phyloP scores from a whole-genome alignment of 139 green algal genomes.

The Coccomyxa sp. region DNA sequence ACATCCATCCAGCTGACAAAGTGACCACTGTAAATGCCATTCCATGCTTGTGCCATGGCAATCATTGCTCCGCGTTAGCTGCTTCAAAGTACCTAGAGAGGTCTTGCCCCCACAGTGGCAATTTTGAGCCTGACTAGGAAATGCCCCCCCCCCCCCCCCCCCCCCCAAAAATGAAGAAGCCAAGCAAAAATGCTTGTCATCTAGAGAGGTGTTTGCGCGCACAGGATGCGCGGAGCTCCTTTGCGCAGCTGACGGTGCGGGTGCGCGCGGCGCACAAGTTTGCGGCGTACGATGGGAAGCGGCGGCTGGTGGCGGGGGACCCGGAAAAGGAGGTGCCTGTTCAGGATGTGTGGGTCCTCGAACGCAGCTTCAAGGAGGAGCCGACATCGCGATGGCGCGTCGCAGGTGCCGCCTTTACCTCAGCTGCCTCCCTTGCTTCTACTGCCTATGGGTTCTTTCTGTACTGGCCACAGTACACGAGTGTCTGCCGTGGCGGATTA shows the following conservation, averaged over 20 bases:
- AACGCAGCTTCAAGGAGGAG: conserved; percentile 23
- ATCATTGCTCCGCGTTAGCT: too few species aligned
- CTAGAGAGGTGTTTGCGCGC: too few species aligned
- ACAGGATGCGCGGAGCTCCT: conserved; percentile 39
- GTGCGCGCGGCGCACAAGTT: conserved; percentile 38
- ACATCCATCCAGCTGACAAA: too few species aligned
- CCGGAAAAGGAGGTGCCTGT: conserved; percentile 23
- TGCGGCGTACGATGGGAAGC: conserved; percentile 27
- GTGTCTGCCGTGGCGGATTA: not conserved
- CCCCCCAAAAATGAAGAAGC: too few species aligned
- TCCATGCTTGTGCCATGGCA: too few species aligned
- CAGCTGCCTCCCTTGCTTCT: not conserved
- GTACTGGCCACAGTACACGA: not conserved
- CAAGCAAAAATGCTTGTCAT: too few species aligned
- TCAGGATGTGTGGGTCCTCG: conserved; percentile 49
- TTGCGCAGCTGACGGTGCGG: conserved; percentile 44
- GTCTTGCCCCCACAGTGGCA: too few species aligned
- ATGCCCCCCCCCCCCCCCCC: too few species aligned
- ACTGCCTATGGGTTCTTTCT: not conserved
- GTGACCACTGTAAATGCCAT: too few species aligned
- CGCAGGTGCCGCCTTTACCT: not conserved
- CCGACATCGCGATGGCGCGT: not conserved
- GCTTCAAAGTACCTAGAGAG: too few species aligned
- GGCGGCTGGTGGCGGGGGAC: conserved; percentile 28
- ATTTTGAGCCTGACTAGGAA: too few species aligned